Evolutionary conservation across 257 asterid species (phyloP), one percentile per base, ranked within the genome.

Genomic region (Capsicum baccatum): DNA sequence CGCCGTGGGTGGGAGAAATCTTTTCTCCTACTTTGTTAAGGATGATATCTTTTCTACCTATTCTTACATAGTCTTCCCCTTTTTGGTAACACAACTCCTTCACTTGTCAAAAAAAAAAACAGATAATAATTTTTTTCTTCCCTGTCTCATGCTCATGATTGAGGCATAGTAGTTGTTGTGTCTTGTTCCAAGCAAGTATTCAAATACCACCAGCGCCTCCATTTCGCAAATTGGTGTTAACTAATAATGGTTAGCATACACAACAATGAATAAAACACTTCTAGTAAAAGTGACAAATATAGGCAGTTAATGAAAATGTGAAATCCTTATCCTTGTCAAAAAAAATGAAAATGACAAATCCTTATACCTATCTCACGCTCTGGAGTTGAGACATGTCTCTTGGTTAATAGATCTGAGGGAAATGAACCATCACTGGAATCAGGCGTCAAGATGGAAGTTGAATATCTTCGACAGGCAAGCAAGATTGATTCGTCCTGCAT

Each of bases 361-460:
- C 14, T 33, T 83, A 57, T 91, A 93, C 98, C 98, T 87, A 89
- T 84, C 86, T 88, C 88, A 17, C 94, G 92, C 76, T 94, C 96
- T 16, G 95, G 93, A 83, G 88, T 82, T 47, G 76, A 68, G 66
- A 90, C 89, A 42, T 44, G 84, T 63, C 90, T 91, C 59, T 92
- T 79, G 56, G 95, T 87, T 87, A 92, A 84, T 74, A 95, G 85
- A 74, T 90, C 88, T 11, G 92, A 74, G 21, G 99, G 96, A 81
- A 95, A 90, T 68, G 86, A 78, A 62, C 86, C 90, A 56, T 91
- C 95, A 79, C 90, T 82, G 79, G 91, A 89, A 90, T 91, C 94
- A 52, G 92, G 92, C 62, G 94, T 92, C 90, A 93, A 87, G 76
- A 90, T 85, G 9, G 94, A 79, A 55, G 96, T 89, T 14, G 92